These are phyloP conservation scores for Sporothrix pseudoabietina DNA, from an alignment of 2,329 filamentous ascomycete genomes.

Conservation along the genomic window DNA sequence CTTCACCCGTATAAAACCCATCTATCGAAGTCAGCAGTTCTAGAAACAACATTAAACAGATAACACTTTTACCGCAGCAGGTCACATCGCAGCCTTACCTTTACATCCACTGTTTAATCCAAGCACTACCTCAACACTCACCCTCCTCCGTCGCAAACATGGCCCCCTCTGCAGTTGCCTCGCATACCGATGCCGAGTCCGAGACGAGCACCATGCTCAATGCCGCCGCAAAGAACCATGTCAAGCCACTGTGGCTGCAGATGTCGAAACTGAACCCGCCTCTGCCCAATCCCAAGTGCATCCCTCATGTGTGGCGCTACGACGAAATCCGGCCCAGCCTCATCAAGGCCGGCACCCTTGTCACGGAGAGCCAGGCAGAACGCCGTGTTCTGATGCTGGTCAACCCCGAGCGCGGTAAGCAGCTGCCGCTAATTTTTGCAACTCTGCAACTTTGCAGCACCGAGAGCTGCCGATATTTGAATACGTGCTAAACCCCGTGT, in stretches of 20 bases:
- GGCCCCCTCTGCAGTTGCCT: background rate
- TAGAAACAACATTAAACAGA: too few species aligned
- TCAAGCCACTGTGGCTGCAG: constrained; percentile 7
- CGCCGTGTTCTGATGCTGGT: constrained; percentile 45
- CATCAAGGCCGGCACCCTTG: constrained; percentile 40
- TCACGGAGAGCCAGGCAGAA: constrained; percentile 44
- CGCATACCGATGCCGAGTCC: background rate
- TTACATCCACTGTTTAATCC: too few species aligned
- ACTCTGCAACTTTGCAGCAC: background rate
- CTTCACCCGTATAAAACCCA: too few species aligned
- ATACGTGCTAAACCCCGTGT: too few species aligned
- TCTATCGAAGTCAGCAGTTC: too few species aligned
- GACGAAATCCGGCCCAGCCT: constrained; percentile 41
- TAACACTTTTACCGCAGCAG: too few species aligned
- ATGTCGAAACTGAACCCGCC: constrained; percentile 43
- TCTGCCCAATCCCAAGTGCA: constrained; percentile 46
- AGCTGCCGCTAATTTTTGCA: background rate
- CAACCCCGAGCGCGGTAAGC: constrained; percentile 43
- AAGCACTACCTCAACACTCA: too few species aligned
- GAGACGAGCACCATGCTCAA: background rate
- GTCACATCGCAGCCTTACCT: too few species aligned
- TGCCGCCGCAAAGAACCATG: background rate
- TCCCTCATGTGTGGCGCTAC: constrained; percentile 44
- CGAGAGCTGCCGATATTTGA: too few species aligned
- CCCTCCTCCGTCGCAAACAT: background rate